A percentile compares a stretch with the other conserved stretches of the same genome.
phyloP scores from a whole-genome alignment of 805 yeast genomes.

The Metschnikowia rubicola region DNA sequence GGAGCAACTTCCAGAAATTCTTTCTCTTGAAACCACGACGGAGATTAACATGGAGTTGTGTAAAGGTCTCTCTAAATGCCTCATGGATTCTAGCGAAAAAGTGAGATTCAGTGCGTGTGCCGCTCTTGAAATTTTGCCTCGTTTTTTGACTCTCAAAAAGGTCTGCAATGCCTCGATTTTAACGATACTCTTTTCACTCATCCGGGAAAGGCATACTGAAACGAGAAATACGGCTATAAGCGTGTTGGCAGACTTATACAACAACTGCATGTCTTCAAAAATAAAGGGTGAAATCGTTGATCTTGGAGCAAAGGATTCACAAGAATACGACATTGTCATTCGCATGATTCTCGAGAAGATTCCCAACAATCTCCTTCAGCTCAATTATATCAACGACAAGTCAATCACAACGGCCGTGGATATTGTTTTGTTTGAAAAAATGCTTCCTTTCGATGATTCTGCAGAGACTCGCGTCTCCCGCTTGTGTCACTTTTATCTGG shows the following conservation, averaged over 20 bases:
- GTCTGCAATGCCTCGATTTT: conserved; percentile 48
- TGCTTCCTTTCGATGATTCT: conserved; percentile 53
- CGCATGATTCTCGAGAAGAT: conserved; percentile 41
- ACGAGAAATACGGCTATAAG: conserved; percentile 60
- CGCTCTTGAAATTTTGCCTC: conserved; percentile 46
- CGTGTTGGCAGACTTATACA: conserved; percentile 53
- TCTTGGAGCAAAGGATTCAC: conserved; percentile 27
- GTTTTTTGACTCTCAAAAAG: conserved; percentile 44
- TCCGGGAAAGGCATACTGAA: conserved; percentile 66
- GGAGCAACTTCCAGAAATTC: conserved; percentile 48
- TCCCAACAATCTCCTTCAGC: conserved; percentile 62
- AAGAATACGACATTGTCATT: conserved; percentile 26
- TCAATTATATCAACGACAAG: conserved; percentile 71
- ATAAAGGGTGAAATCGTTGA: conserved; percentile 21
- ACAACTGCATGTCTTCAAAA: conserved; percentile 36
- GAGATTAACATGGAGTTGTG: conserved; percentile 42
- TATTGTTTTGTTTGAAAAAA: conserved; percentile 50
- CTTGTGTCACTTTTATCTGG: conserved; percentile 45
- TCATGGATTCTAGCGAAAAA: conserved; percentile 70
- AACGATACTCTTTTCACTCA: conserved; percentile 54
- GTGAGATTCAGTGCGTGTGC: conserved; percentile 64
- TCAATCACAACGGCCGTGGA: conserved; percentile 67
- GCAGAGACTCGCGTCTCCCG: conserved; percentile 49
- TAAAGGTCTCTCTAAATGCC: conserved; percentile 60
- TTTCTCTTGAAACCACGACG: conserved; percentile 40